Evolutionary conservation across 495 filamentous ascomycete genomes (phyloP), one percentile per base, ranked within the genome.

Genomic region (Pyronema domesticum): DNA sequence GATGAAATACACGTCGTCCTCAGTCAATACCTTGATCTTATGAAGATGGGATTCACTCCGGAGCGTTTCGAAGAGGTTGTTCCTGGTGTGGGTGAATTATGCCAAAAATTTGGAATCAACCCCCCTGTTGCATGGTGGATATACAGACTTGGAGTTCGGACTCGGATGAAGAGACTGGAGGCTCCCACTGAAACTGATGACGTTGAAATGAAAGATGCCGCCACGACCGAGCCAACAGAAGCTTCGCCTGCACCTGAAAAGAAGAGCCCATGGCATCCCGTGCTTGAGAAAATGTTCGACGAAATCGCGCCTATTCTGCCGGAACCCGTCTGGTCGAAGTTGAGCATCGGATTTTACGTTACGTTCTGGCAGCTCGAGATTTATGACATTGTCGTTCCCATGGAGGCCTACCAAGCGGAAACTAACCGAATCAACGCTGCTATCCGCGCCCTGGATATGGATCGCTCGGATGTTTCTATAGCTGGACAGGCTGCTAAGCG

Each of bases 301-400:
- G 69, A 79, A 46, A 72, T 95, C 17, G 73, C 75, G 53, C 70
- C 69, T 3, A 68, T 75, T 0, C 60, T 89, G n/a, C 76, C 85
- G 3, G 59, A 72, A 7, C 72, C 78, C 17, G 75, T 76, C 1
- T 86, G 81, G 76, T 72, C 77, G 15, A 71, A 74, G 8, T 69
- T 94, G 43, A 88, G 78, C 45, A 70, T 82, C 1, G 73, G 79
- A 35, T 93, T 94, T 65, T 95, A 86, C 64, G 80, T 85, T 33
- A 84, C 85, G 3, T 99, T 99, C 72, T 99, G 93, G 93, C 81
- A 87, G 46, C 74, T 94, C 13, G 78, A 85, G 18, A 76, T 88
- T 11, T 78, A 81, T 19, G 91, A 96, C 65, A 71, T 99, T 34
- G 73, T 78, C 37, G 76, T 85, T 40, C 83, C 84, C 1, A 73